Evolutionary conservation across 1,139 yeast genomes (phyloP).

Genomic region (Suhomyces wounanorum): DNA sequence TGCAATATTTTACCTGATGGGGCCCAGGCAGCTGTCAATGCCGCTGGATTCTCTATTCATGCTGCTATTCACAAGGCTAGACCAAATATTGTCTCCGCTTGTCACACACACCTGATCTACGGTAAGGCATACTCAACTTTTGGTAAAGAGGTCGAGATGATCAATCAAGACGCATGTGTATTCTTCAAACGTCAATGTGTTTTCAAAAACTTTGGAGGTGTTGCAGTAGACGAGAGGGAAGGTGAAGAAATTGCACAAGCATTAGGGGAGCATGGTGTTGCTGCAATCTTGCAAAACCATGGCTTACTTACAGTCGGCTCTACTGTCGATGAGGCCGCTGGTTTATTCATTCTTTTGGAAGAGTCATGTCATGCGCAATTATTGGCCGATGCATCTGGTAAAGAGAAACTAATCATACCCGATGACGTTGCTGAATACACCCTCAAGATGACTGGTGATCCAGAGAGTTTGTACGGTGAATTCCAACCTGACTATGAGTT

Average conservation of each 20-base stretch:
- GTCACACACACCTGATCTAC: constrained; percentile 74
- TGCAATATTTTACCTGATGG: constrained; percentile 71
- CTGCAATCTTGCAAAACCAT: constrained; percentile 72
- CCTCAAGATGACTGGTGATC: constrained; percentile 59
- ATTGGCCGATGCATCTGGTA: constrained; percentile 56
- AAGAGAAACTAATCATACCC: constrained; percentile 40
- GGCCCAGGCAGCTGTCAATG: constrained; percentile 64
- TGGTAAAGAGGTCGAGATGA: constrained; percentile 73
- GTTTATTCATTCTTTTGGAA: constrained; percentile 63
- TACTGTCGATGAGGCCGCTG: constrained; percentile 85
- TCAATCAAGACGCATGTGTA: constrained; percentile 75
- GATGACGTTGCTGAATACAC: constrained; percentile 75
- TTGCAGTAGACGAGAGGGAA: constrained; percentile 73
- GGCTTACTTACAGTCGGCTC: constrained; percentile 76
- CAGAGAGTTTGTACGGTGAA: constrained; percentile 69
- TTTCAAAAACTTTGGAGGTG: constrained; percentile 73
- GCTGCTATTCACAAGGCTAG: constrained; percentile 74
- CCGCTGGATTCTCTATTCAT: constrained; percentile 83
- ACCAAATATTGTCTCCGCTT: constrained; percentile 80
- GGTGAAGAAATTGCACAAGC: constrained; percentile 69
- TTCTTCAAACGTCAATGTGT: constrained; percentile 69
- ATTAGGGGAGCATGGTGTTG: constrained; percentile 60
- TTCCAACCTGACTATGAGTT: constrained; percentile 65
- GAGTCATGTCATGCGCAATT: constrained; percentile 72
- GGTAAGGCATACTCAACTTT: constrained; percentile 78